Percentiles rank a stretch among this genome's conserved stretches.
These are phyloP conservation scores for Blastobotrys americana DNA, from an alignment of 805 yeast species.

Conservation along the genomic window DNA sequence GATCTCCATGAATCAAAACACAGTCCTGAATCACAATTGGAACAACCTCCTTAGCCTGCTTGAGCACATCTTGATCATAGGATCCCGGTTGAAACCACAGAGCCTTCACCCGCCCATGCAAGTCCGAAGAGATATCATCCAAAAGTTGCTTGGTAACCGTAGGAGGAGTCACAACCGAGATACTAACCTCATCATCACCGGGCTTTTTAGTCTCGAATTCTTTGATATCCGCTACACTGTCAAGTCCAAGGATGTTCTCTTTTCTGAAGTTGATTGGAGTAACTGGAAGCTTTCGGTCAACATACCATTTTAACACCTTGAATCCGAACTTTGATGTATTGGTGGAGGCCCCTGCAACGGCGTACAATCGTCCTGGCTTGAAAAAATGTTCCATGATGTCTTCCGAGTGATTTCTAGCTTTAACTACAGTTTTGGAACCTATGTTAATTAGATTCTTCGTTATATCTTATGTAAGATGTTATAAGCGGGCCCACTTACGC, in stretches of 20 bases:
- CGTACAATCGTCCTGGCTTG: constrained; percentile 45
- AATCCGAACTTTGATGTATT: constrained; percentile 61
- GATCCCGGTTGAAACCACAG: constrained; percentile 86
- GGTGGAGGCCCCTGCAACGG: constrained; percentile 66
- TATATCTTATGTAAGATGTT: too few relatives aligned
- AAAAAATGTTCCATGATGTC: constrained; percentile 43
- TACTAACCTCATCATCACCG: constrained; percentile 28
- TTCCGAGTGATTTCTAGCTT: too few relatives aligned
- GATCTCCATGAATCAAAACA: constrained; percentile 61
- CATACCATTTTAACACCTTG: constrained; percentile 65
- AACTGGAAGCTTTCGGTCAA: constrained; percentile 47
- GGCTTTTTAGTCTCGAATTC: constrained; percentile 23
- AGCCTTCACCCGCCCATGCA: constrained; percentile 38
- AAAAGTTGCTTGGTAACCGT: constrained; percentile 43
- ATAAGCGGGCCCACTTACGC: too few relatives aligned
- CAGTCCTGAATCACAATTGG: constrained; percentile 46
- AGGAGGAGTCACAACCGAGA: constrained; percentile 75
- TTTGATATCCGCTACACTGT: constrained; percentile 28
- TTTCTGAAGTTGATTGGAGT: constrained; percentile 60
- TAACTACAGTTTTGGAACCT: too few relatives aligned
- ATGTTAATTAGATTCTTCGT: too few relatives aligned
- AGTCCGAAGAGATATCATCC: constrained; percentile 30
- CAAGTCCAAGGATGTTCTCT: constrained; percentile 39
- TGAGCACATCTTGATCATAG: constrained; percentile 42
- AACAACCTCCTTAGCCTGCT: constrained; percentile 26